Percentiles rank a stretch among this genome's conserved stretches.
These are phyloP conservation scores for Clavispora carvajalis DNA, from an alignment of 805 yeast species.

Conservation along the genomic window DNA sequence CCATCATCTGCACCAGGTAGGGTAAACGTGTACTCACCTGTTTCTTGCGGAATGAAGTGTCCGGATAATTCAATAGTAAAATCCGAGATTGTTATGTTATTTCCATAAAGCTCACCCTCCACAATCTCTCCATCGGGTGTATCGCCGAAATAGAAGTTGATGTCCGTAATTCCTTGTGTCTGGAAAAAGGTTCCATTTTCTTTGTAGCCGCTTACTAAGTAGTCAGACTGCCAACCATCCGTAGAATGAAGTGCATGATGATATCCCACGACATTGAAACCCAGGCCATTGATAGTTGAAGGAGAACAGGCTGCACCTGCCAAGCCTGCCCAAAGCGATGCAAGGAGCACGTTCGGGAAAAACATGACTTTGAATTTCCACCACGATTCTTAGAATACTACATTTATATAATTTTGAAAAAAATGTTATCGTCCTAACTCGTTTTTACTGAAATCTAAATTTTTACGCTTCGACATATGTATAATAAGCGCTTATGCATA, in stretches of 20 bases:
- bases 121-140: not conserved
- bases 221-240: constrained; percentile 7
- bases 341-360: not conserved
- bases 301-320: not conserved
- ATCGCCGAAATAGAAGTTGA: not conserved
- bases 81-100: constrained; percentile 4
- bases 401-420: too few relatives aligned
- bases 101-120: not conserved
- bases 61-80: constrained; percentile 8
- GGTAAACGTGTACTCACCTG: constrained; percentile 11
- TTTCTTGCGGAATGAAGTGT: constrained; percentile 7
- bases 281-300: not conserved
- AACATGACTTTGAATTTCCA: not conserved
- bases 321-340: not conserved
- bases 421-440: too few relatives aligned
- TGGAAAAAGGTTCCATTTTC: not conserved
- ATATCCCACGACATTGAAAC: constrained; percentile 8
- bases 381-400: too few relatives aligned
- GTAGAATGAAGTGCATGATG: constrained; percentile 1
- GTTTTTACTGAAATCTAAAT: too few relatives aligned
- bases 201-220: constrained; percentile 5
- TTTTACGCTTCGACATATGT: too few relatives aligned
- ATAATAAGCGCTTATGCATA: too few relatives aligned
- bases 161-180: not conserved
- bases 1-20: constrained; percentile 13